Evolutionary conservation across 2,329 filamentous ascomycete genomes (phyloP), one percentile per base, ranked within the genome.

Genomic region (Phyllosticta capitalensis): DNA sequence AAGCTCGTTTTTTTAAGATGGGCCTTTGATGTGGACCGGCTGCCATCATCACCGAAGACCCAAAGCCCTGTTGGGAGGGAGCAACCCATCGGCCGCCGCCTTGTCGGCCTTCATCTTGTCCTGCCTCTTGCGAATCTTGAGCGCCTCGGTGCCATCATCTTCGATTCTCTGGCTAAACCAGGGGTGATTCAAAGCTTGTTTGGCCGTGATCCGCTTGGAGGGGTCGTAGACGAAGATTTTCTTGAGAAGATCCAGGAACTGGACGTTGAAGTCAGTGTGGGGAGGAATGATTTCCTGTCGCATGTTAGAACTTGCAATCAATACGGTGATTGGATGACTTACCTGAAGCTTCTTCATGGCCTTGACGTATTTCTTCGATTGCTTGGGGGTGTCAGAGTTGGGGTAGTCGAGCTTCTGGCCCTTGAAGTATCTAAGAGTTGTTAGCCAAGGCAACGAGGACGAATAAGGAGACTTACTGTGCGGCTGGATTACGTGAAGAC

Each of bases 151-250:
- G 60, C 84, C 84, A 67, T 87, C 84, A 66, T 87, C 84, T 65
- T 85, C 78, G 21, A 86, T 75, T 12, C 77, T 75, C 69, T 87
- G 83, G 63, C 79, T 82, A 72, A 87, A 87, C 84, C 84, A 87
- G 0, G 81, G 80, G 67, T 87, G 84, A 68, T 85, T 82, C 63
- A 87, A 73, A 17, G 84, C 84, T 66, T 86, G 76, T 64, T 85
- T 83, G 62, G 84, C 84, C 1, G 82, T 83, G 64, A 87, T 85
- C 22, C 84, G 78, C 64, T 80, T 79, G 68, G 83, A 84, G 6
- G 84, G 84, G 62, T 87, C 83, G 67, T 86, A 87, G 20, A 86
- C 81, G 64, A 87, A 87, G 67, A 87, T 86, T 64, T 76, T 79
- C 62, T 79, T 76, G 5, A 87, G 74, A 5, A 87, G 75, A 63